Percentiles rank a stretch among this genome's conserved stretches.
These are phyloP conservation scores for Plasmodium billcollinsi DNA, from an alignment of 169 alveolate species.

Conservation along the genomic window DNA sequence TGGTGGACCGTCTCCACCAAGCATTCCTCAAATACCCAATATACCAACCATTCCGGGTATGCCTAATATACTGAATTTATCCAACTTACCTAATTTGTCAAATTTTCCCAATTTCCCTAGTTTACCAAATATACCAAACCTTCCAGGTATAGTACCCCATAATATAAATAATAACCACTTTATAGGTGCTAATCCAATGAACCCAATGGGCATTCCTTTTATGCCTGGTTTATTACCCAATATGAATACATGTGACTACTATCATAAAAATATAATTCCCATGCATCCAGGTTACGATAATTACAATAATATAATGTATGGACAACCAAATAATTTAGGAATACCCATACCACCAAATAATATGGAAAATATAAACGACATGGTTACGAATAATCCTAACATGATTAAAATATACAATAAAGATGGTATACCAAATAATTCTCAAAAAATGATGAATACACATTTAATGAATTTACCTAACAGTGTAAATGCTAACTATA, in stretches of 20 bases:
- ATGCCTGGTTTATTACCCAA: constrained; percentile 53
- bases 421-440: constrained; percentile 20
- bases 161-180: constrained; percentile 5
- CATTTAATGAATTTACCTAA: constrained; percentile 12
- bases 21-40: background rate
- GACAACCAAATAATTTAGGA: constrained; percentile 30
- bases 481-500: constrained; percentile 11
- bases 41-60: background rate
- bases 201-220: constrained; percentile 32
- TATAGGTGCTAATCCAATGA: constrained; percentile 22
- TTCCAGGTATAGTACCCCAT: background rate
- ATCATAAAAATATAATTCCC: constrained; percentile 33
- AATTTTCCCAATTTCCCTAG: background rate
- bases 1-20: background rate
- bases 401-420: constrained; percentile 67
- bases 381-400: constrained; percentile 26
- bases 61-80: background rate
- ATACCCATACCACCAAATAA: constrained; percentile 42
- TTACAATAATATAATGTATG: constrained; percentile 45
- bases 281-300: constrained; percentile 38
- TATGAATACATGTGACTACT: constrained; percentile 41
- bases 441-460: constrained; percentile 21
- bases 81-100: background rate
- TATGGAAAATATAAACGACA: constrained; percentile 13
- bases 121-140: background rate